phyloP scores from a whole-genome alignment of 2,329 filamentous ascomycete genomes.

The Sporothrix schenckii region DNA sequence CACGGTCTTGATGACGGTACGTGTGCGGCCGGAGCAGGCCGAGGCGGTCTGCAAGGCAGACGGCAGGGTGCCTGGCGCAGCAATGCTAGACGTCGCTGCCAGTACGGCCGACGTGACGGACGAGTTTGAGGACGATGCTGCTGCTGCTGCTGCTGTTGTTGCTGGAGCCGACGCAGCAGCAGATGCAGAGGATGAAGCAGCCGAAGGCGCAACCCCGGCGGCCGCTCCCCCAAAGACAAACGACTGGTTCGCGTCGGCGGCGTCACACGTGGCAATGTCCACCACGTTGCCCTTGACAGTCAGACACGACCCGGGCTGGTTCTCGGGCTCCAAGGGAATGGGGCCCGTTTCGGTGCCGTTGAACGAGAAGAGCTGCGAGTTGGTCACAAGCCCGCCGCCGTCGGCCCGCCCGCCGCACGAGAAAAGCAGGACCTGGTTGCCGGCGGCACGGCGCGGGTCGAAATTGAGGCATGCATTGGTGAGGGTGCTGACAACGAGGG shows the following conservation, averaged over 20 bases:
- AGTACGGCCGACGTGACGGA: neutral
- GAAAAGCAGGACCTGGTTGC: slow-evolving; percentile 59
- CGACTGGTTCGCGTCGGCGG: slow-evolving; percentile 47
- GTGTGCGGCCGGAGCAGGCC: slow-evolving; percentile 12
- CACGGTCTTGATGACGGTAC: slow-evolving; percentile 21
- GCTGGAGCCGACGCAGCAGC: neutral
- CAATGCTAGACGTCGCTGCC: slow-evolving; percentile 15
- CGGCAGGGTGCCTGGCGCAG: neutral
- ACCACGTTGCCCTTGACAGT: slow-evolving; percentile 50
- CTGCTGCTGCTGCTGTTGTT: neutral
- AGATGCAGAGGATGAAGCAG: slow-evolving; percentile 3
- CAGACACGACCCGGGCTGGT: slow-evolving; percentile 53
- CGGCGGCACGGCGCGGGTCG: slow-evolving; percentile 54
- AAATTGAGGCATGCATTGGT: slow-evolving; percentile 64
- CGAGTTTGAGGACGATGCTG: neutral
- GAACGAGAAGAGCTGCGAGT: slow-evolving; percentile 57
- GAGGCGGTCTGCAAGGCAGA: slow-evolving; percentile 5
- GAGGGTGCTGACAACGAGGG: slow-evolving; percentile 59
- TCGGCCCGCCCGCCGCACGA: slow-evolving; percentile 62
- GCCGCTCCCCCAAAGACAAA: slow-evolving; percentile 45
- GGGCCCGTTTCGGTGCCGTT: slow-evolving; percentile 47
- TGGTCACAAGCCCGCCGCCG: slow-evolving; percentile 54
- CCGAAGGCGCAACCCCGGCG: neutral
- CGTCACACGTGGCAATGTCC: slow-evolving; percentile 50
- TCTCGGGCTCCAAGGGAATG: slow-evolving; percentile 51